Base-by-base conservation (phyloP, 129 eudicot species). In the Pulicaria dysenterica region DNA sequence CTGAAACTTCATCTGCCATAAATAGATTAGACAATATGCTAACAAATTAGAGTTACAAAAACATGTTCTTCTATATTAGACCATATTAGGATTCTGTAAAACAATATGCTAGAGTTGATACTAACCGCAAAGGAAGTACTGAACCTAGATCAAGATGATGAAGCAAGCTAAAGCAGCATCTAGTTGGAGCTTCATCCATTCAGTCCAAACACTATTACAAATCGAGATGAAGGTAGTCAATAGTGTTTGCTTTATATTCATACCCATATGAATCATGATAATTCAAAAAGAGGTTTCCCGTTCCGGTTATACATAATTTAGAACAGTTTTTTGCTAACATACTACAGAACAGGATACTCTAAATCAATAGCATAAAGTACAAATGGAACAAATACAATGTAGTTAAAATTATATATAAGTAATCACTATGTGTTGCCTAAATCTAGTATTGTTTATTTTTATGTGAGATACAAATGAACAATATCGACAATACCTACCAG, bases 131-230 rank as follows among this genome's bases (percentile, higher is more conserved):
- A 69, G 50, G 45, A 68, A 73, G 24, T 79, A 85, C 60, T 78
- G 90, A 76, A 80, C 69, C 79, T 50, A 82, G 58, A 82, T 64
- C 64, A 73, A 64, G 78, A 69, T 45, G 69, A 89, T 44, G 59
- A 89, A 71, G 65, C 80, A 84, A 58, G 82, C 76, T 31, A 89
- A 79, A 50, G 67, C 71, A 49, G 78, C 58, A 45, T 84, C 77
- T 49, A 66, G 65, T 75, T 50, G 81, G 76, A 77, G 79, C 86
- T 78, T 80, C 96, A 89, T 89, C 66, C 83, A 56, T 61, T 64
- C 58, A 63, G 75, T 58, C 81, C 78, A 72, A 64, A 64, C 47
- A 62, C 75, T 67, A 53, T 59, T 58, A 74, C 71, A 57, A 73
- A 78, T 65, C 59, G 58, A 74, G 12, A 6, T n/a, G 62, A 42